Conservation (phyloP, 208 protist species). For the Wallacemonas rigidus region DNA sequence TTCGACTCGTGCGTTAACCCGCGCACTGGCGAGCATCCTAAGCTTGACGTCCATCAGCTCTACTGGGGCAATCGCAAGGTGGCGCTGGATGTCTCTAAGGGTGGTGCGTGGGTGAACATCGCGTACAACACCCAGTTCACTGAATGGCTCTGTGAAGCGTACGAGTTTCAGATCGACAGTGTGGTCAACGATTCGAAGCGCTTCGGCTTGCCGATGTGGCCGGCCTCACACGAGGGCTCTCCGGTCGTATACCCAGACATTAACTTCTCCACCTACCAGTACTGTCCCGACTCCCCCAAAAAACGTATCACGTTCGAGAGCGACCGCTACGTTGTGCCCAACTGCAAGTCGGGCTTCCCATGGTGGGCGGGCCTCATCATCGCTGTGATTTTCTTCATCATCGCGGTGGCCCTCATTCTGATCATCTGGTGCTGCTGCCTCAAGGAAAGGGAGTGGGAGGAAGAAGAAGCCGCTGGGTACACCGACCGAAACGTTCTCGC, state of each 20-base stretch:
- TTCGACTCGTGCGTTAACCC: constrained; percentile 24
- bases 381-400: constrained; percentile 32
- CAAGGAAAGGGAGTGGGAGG: constrained; percentile 22
- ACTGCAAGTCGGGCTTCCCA: constrained; percentile 39
- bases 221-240: constrained; percentile 38
- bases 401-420: constrained; percentile 43
- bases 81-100: constrained; percentile 23
- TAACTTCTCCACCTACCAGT: constrained; percentile 15
- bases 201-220: constrained; percentile 33
- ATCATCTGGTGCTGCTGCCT: constrained; percentile 45
- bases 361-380: constrained; percentile 67
- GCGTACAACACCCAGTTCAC: constrained; percentile 38
- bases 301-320: constrained; percentile 9
- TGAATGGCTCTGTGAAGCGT: constrained; percentile 67
- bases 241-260: constrained; percentile 19
- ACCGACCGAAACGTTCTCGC: constrained; percentile 15
- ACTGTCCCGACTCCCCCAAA: constrained; percentile 33
- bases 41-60: constrained; percentile 32
- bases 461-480: constrained; percentile 21
- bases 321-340: constrained; percentile 39
- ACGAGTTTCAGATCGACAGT: constrained; percentile 45
- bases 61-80: constrained; percentile 51
- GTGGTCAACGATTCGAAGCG: constrained; percentile 27
- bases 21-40: constrained; percentile 13
- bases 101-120: constrained; percentile 51